Conservation (phyloP, 1,284 basidiomycete genomes). For the Phlebopus sp. region DNA sequence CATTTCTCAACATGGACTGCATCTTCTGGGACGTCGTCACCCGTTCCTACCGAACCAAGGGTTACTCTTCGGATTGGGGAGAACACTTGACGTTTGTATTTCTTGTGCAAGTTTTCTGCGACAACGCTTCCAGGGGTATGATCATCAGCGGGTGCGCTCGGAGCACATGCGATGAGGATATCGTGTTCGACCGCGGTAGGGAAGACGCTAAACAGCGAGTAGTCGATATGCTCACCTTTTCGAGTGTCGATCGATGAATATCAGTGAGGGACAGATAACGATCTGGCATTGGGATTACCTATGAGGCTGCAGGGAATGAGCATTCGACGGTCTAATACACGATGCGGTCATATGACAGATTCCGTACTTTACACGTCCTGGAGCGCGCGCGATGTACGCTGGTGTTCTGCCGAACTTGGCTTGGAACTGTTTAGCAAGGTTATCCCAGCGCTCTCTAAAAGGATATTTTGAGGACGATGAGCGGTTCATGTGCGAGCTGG, state of each 20-base stretch:
- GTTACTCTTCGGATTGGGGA: slow-evolving; percentile 41
- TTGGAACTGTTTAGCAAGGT: slow-evolving; percentile 62
- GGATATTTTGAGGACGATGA: not conserved
- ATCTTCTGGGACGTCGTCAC: slow-evolving; percentile 32
- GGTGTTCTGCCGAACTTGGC: slow-evolving; percentile 65
- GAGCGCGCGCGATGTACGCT: slow-evolving; percentile 73
- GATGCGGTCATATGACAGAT: not conserved
- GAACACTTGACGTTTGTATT: slow-evolving; percentile 59
- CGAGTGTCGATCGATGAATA: not conserved
- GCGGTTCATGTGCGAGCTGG: not conserved
- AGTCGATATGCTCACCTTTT: slow-evolving; percentile 86
- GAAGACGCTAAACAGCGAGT: slow-evolving; percentile 76
- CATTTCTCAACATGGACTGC: slow-evolving; percentile 51
- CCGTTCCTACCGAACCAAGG: slow-evolving; percentile 21
- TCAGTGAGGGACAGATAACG: not conserved
- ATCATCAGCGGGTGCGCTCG: slow-evolving; percentile 35
- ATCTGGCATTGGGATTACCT: slow-evolving; percentile 19
- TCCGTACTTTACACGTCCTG: slow-evolving; percentile 79
- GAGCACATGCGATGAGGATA: slow-evolving; percentile 79
- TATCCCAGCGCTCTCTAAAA: slow-evolving; percentile 59
- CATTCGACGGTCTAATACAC: not conserved
- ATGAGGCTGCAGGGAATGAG: slow-evolving; percentile 26
- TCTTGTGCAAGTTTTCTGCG: slow-evolving; percentile 63
- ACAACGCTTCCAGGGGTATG: slow-evolving; percentile 48
- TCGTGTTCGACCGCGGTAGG: slow-evolving; percentile 85